Percentiles rank a stretch among this genome's conserved stretches.
phyloP scores from a whole-genome alignment of 345 rosid species.

The Populus tremula region DNA sequence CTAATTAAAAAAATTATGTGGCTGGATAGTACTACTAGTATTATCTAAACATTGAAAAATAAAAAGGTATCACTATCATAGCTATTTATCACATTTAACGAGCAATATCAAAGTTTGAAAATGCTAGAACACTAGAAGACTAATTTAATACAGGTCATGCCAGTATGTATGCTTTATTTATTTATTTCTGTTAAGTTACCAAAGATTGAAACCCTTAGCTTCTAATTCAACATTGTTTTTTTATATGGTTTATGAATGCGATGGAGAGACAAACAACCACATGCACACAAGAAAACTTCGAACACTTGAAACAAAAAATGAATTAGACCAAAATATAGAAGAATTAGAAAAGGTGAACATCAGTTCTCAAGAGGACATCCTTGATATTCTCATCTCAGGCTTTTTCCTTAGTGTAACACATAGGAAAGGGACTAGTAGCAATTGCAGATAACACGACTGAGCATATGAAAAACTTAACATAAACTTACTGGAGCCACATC shows the following conservation, averaged over 20 bases:
- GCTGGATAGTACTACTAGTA: background rate
- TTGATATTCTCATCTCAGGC: background rate
- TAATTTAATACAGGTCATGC: background rate
- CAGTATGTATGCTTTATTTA: background rate
- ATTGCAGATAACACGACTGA: background rate
- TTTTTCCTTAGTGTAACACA: background rate
- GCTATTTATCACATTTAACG: background rate
- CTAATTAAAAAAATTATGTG: background rate
- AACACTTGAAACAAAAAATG: background rate
- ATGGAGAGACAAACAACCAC: background rate
- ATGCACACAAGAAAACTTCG: background rate
- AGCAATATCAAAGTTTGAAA: background rate
- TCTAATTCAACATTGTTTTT: background rate
- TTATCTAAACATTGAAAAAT: background rate
- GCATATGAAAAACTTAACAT: constrained; percentile 3
- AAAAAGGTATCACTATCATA: background rate
- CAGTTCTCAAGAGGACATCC: background rate
- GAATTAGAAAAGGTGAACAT: background rate
- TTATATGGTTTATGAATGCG: background rate
- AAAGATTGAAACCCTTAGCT: background rate
- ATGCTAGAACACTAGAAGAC: background rate
- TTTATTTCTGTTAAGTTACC: background rate
- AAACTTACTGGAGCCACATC: constrained; percentile 57
- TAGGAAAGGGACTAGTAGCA: background rate
- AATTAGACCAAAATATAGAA: background rate